These are phyloP conservation scores for Scedosporium aurantiacum DNA, from an alignment of 2,329 filamentous ascomycete species.

Conservation along the genomic window DNA sequence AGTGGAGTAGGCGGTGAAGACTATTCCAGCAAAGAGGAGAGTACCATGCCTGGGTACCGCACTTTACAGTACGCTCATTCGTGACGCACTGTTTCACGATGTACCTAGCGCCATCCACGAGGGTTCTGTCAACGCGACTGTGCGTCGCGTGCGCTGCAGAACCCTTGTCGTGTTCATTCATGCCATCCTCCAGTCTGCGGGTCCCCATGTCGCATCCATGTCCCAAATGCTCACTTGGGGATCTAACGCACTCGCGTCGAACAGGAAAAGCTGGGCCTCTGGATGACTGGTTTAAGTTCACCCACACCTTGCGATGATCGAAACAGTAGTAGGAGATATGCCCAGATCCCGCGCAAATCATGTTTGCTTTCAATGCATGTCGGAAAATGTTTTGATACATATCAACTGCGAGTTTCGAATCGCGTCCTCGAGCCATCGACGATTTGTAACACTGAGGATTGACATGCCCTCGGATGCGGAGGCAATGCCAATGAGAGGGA, in stretches of 20 bases:
- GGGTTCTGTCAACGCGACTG: neutral
- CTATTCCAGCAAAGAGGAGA: neutral
- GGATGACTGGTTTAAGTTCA: neutral
- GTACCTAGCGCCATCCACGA: neutral
- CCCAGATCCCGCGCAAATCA: constrained; percentile 1
- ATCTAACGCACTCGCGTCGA: neutral
- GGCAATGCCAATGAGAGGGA: neutral
- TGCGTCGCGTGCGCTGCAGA: neutral
- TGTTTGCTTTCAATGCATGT: neutral
- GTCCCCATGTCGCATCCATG: neutral
- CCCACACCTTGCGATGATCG: neutral
- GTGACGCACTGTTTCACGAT: neutral
- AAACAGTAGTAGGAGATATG: neutral
- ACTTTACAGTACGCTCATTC: neutral
- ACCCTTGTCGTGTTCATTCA: neutral
- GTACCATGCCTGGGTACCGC: neutral
- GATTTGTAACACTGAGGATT: no score
- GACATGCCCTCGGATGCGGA: neutral
- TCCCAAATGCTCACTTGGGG: neutral
- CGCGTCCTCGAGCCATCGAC: neutral
- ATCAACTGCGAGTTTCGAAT: neutral
- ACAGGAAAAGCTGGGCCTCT: neutral
- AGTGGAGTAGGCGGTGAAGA: neutral
- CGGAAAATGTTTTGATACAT: neutral
- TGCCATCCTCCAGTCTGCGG: neutral